Evolutionary conservation across 225 moss, liverwort and hornwort genomes (phyloP), one percentile per base, ranked within the genome.

Genomic region (Anthoceros angustus): DNA sequence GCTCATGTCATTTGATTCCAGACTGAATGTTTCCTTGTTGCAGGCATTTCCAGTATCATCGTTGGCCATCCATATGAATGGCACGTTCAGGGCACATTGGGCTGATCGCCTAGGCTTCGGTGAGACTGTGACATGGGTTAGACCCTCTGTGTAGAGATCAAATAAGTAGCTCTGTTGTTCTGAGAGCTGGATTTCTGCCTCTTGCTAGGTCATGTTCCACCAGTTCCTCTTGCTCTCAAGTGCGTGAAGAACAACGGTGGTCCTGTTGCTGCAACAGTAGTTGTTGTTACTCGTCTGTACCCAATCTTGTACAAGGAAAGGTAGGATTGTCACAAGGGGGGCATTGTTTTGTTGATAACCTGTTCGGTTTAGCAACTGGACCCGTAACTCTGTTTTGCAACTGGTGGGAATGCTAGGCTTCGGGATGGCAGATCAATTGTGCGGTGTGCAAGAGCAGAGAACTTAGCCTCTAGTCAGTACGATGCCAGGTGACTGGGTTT

Each of bases 51-150:
- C 43, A 21, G 65, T 62, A 7, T 40, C 67, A 8, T 63, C 63
- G 62, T 68, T 81, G 43, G 45, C 10, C 41, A 24, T 81, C 63
- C 75, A 78, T 39, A 50, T 71, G 42, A 81, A 81, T 65, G 81
- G 81, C 20, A 72, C 72, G 16, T 68, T 70, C 26, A 75, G 78
- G 65, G 81, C 70, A 20, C 63, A 62, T 39, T 62, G 42, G 69
- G 68, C 75, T 45, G 41, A 72, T 21, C 72, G 66, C 8, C 42
- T 81, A 62, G 81, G 81, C 63, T 81, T 78, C 46, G 71, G 81
- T 81, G 64, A 81, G 81, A 49, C 6, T 70, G 4, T 61, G 14
- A 55, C 55, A 2, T 48, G 46, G 46, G 5, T 48, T 12, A 5
- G 18, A 18, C 46, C 18, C 14, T 48, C 46, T 48, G 1, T 48